Evolutionary conservation across 768 basidiomycete genomes (phyloP), one percentile per base, ranked within the genome.

Genomic region (Zangia roseola): DNA sequence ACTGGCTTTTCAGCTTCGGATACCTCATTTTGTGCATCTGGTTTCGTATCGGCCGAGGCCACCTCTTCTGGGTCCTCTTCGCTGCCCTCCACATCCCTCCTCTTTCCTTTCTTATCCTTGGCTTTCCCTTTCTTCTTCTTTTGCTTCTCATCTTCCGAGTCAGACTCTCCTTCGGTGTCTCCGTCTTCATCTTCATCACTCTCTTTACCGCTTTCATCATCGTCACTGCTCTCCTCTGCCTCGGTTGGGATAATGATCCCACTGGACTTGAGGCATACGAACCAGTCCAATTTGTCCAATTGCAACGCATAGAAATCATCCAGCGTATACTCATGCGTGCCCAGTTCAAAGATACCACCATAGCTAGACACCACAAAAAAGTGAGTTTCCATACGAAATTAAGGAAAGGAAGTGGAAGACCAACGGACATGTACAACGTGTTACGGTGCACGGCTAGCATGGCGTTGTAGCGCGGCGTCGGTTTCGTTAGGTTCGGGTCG

Each of bases 381-480:
- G 30, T 50, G 7, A 48, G 40, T 0, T 8, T 37, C 14, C 28
- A 12, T 12, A 14, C 36, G 37, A 44, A n/a, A 6, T 5, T 6
- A 4, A n/a, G 10, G 34, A 24, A 28, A 54, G 13, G 5, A 25
- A 12, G 30, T 38, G 9, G 10, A 19, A 23, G 42, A 10, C 2
- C 36, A 33, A 49, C 88, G 17, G 49, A 91, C 89, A 94, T 84
- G 68, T 89, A 94, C 1, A 95, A 71, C 0, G 87, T 91, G 63
- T 92, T 94, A 19, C 83, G 78, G 36, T 91, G 74, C 7, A 94
- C 83, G 0, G 91, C 83, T 7, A 94, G 73, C 91, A 95, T 94
- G 5, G 90, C 79, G 58, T 94, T 95, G 66, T 94, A 94, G 8
- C 91, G 76, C 1, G 83, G 75, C 16, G 85, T 71, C 0, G 93